Evolutionary conservation across 1,139 yeast genomes (phyloP).

Genomic region (Pichia inconspicua): DNA sequence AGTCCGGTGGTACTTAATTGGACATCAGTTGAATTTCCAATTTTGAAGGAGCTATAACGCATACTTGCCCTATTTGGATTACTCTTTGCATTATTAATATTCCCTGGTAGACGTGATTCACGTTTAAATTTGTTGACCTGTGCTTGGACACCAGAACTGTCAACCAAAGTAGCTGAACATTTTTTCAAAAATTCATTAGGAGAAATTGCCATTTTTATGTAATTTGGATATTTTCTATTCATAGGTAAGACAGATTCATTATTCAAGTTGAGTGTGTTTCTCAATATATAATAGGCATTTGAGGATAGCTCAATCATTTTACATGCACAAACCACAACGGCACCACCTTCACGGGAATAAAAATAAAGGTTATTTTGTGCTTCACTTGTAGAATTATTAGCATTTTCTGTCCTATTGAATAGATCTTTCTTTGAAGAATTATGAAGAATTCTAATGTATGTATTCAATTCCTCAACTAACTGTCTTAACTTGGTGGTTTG

Average conservation of each 20-base stretch:
- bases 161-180: constrained; percentile 57
- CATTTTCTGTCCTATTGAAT: constrained; percentile 11
- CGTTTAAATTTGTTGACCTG: constrained; percentile 20
- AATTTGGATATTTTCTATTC: constrained; percentile 69
- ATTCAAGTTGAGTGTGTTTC: constrained; percentile 35
- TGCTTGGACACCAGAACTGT: constrained; percentile 30
- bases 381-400: background rate
- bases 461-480: constrained; percentile 57
- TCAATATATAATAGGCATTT: constrained; percentile 33
- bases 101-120: constrained; percentile 4
- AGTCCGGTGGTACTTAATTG: constrained; percentile 54
- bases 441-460: constrained; percentile 56
- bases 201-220: constrained; percentile 47
- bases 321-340: constrained; percentile 52
- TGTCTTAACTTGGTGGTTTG: constrained; percentile 31
- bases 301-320: constrained; percentile 56
- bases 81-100: background rate
- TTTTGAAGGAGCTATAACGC: constrained; percentile 55
- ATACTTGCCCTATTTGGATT: constrained; percentile 20
- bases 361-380: constrained; percentile 32
- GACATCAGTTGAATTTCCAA: constrained; percentile 48
- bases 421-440: constrained; percentile 20
- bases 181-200: constrained; percentile 54
- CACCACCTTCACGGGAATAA: constrained; percentile 61
- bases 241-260: constrained; percentile 68